Evolutionary conservation across 441 rosid species (phyloP), one percentile per base, ranked within the genome.

Genomic region (Breynia disticha): DNA sequence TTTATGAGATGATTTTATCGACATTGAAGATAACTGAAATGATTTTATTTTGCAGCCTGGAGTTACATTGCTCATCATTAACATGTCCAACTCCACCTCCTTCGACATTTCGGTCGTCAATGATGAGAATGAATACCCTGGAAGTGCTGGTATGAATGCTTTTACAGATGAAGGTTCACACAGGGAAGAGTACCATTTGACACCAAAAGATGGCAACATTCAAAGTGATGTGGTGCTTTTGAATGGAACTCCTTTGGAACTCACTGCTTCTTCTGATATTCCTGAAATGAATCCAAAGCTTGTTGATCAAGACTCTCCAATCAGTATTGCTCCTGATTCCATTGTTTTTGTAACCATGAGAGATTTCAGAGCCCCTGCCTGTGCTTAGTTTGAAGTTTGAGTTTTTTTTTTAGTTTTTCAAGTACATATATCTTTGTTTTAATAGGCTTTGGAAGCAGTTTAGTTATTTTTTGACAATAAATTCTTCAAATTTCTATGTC

Each of bases 151-250:
- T 17, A 2, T 20, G 39, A 13, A 11, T 0, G 17, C 11, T 0
- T 16, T 3, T 1, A 37, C 32, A 19, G 19, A 17, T 19, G 47
- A 7, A 8, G 56, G 57, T 22, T 4, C n/a, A 15, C n/a, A 43
- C 19, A 77, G 82, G 55, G 83, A 78, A 18, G 87, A 83, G 68
- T 83, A 76, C 50, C 89, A 82, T 59, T 63, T 87, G 80, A 80
- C 73, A 0, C 80, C 86, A 0, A 21, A 69, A 58, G 69, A 57
- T 53, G 90, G 82, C 11, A 65, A 87, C 51, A 71, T 83, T 48
- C 85, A 61, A 16, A 82, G 80, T 19, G 76, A 77, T 49, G 81
- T 72, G 11, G 50, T 80, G 16, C 65, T 80, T 1, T 53, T 83
- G 19, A 86, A 86, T 37, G 84, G 81, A 47, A 67, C 59, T 39